Conservation (phyloP, 768 basidiomycete species). For the Amanita brunnescens region DNA sequence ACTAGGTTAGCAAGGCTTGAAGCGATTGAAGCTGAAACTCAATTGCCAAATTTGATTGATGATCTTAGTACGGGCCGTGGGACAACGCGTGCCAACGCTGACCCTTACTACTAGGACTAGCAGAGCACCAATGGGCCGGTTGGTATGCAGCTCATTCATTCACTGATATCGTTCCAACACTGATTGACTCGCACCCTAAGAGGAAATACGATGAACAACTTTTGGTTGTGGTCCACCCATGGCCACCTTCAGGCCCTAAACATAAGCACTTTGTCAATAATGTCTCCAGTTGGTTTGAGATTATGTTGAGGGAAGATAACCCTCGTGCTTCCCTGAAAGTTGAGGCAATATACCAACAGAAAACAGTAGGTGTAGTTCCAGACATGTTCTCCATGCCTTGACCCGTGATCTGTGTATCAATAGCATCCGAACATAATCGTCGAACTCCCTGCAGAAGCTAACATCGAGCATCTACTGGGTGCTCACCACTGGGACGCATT, state of each 20-base stretch:
- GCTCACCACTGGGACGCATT: conserved; percentile 9
- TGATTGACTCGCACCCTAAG: neutral
- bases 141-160: neutral
- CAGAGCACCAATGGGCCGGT: neutral
- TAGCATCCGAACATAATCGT: conserved; percentile 12
- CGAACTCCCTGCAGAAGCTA: conserved; percentile 9
- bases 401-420: neutral
- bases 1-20: neutral
- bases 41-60: neutral
- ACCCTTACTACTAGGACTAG: no score
- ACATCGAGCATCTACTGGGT: conserved; percentile 6
- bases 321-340: neutral
- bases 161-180: neutral
- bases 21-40: no score
- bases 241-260: conserved; percentile 3
- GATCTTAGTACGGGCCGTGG: neutral
- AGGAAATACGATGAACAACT: conserved; percentile 1
- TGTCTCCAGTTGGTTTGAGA: conserved; percentile 3
- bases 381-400: no score
- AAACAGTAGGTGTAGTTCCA: neutral
- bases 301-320: conserved; percentile 2
- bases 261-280: conserved; percentile 1
- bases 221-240: conserved; percentile 4
- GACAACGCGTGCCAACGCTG: no score
- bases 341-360: conserved; percentile 2